phyloP scores from a whole-genome alignment of 2,329 filamentous ascomycete species.

The Aspergillus ibericus region DNA sequence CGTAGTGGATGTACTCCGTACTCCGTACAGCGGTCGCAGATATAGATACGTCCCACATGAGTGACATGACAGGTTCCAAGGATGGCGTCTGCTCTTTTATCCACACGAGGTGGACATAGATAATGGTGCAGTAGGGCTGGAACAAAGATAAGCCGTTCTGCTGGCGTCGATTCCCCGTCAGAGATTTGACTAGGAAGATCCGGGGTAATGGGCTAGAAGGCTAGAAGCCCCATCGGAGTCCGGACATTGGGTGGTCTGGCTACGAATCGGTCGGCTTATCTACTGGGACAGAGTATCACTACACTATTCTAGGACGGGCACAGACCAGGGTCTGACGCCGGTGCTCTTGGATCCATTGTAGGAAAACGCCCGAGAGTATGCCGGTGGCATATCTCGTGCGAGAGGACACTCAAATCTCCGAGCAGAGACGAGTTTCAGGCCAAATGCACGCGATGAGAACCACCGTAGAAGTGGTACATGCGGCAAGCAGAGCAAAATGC shows the following conservation, averaged over 20 bases:
- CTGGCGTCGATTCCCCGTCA: neutral
- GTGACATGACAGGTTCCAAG: too few relatives aligned
- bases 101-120: too few relatives aligned
- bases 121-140: neutral
- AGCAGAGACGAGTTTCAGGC: neutral
- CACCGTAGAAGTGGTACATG: neutral
- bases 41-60: neutral
- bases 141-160: neutral
- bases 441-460: constrained; percentile 4
- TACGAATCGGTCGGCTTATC: neutral
- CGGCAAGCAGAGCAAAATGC: constrained; percentile 5
- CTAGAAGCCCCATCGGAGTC: neutral
- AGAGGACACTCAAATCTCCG: neutral
- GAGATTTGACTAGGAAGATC: neutral
- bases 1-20: neutral
- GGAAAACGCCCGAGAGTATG: neutral
- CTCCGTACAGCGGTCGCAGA: neutral
- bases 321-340: neutral
- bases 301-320: neutral
- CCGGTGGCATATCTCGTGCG: neutral
- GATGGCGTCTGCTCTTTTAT: too few relatives aligned
- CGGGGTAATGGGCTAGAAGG: neutral
- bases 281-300: neutral
- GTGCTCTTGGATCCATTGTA: neutral
- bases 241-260: neutral